phyloP scores from a whole-genome alignment of 2,329 filamentous ascomycete genomes.

The Aureobasidium sp. region DNA sequence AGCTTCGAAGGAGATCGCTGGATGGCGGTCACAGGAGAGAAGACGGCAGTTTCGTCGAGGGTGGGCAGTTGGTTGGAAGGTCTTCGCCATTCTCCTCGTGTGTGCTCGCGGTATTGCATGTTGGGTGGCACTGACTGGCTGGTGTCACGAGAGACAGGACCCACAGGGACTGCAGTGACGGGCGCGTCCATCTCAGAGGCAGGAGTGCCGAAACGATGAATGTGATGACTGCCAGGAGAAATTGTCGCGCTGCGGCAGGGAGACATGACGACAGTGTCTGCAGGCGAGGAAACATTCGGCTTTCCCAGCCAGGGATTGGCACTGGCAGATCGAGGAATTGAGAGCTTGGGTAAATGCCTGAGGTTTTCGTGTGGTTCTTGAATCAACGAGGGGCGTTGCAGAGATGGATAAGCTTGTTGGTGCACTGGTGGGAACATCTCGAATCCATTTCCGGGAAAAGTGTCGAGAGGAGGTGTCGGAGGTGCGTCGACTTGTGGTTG shows the following conservation, averaged over 20 bases:
- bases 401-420: slow-evolving; percentile 27
- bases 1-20: slow-evolving; percentile 22
- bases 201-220: slow-evolving; percentile 76
- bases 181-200: slow-evolving; percentile 89
- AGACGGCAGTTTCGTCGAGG: slow-evolving; percentile 57
- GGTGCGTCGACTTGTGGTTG: slow-evolving; percentile 47
- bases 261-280: slow-evolving; percentile 30
- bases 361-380: slow-evolving; percentile 46
- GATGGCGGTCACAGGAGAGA: slow-evolving; percentile 32
- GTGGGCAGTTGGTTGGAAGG: slow-evolving; percentile 65
- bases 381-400: slow-evolving; percentile 34
- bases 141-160: slow-evolving; percentile 66
- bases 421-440: slow-evolving; percentile 49
- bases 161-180: slow-evolving; percentile 62
- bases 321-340: slow-evolving; percentile 44
- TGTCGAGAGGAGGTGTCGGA: slow-evolving; percentile 54
- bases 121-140: slow-evolving; percentile 91
- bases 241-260: slow-evolving; percentile 39
- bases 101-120: slow-evolving; percentile 64
- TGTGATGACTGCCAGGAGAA: slow-evolving; percentile 44
- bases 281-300: slow-evolving; percentile 20
- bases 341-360: slow-evolving; percentile 49
- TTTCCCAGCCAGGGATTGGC: slow-evolving; percentile 32
- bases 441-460: slow-evolving; percentile 30
- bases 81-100: slow-evolving; percentile 47